These are phyloP conservation scores for Vaccinium darrowii DNA, from an alignment of 148 eudicot species.

Conservation along the genomic window DNA sequence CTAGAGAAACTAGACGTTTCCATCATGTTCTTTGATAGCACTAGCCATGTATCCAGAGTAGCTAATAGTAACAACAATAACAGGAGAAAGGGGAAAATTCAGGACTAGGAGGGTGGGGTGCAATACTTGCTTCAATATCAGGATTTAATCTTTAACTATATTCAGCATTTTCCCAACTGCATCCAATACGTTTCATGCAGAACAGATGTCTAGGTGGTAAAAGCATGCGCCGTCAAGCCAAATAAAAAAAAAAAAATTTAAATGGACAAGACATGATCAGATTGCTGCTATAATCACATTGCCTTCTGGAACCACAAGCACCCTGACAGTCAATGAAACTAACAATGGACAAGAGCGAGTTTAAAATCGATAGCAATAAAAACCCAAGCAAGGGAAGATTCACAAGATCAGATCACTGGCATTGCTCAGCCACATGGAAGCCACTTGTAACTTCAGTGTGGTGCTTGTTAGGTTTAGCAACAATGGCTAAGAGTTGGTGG, in stretches of 20 bases:
- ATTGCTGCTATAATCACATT: not conserved
- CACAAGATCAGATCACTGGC: not conserved
- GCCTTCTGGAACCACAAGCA: not conserved
- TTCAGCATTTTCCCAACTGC: not conserved
- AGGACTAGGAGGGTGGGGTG: too few relatives aligned
- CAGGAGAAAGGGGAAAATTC: not conserved
- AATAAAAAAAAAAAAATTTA: not conserved
- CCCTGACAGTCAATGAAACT: not conserved
- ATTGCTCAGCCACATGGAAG: not conserved
- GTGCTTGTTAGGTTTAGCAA: not conserved
- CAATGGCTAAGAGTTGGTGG: not conserved
- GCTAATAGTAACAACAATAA: not conserved
- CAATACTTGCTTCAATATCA: not conserved
- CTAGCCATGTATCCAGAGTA: not conserved
- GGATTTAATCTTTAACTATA: not conserved
- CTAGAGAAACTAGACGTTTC: not conserved
- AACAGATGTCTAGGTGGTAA: not conserved
- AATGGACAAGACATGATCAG: not conserved
- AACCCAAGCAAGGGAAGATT: not conserved
- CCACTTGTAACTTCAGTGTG: not conserved
- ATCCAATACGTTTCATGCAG: not conserved
- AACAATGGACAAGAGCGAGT: not conserved
- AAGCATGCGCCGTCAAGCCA: not conserved
- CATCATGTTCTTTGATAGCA: not conserved
- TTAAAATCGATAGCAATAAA: not conserved